Percentiles rank a stretch among this genome's conserved stretches.
Evolutionary conservation across 2,329 filamentous ascomycete genomes (phyloP).

Genomic region (Aspergillus fijiensis): DNA sequence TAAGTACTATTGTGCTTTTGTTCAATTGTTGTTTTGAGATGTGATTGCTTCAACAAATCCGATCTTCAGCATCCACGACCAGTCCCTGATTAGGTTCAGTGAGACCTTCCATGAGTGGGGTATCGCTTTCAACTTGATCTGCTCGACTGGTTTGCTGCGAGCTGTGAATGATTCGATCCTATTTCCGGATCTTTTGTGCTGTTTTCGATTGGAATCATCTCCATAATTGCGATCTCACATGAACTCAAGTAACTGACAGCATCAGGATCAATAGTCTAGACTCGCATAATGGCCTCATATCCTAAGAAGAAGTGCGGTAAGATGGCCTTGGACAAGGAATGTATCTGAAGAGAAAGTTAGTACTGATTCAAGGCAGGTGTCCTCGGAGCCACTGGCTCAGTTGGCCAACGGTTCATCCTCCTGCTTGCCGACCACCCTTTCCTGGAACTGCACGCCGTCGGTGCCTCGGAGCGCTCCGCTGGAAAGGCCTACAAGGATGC

Average conservation of each 20-base stretch:
- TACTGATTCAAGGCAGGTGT: conserved; percentile 56
- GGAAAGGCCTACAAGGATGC: conserved; percentile 95
- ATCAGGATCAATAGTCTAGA: neutral
- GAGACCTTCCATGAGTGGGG: too few relatives aligned
- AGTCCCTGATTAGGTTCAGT: too few relatives aligned
- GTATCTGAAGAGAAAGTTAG: neutral
- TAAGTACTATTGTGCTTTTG: conserved; percentile 18
- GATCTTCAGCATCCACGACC: too few relatives aligned
- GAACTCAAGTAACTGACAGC: neutral
- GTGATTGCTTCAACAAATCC: too few relatives aligned
- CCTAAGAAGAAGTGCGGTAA: conserved; percentile 44
- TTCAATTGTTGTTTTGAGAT: neutral
- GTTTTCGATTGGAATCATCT: too few relatives aligned
- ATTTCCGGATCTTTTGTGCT: too few relatives aligned
- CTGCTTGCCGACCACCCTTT: conserved; percentile 84
- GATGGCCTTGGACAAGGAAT: conserved; percentile 9
- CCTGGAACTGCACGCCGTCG: conserved; percentile 82
- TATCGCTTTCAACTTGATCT: too few relatives aligned
- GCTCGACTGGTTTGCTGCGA: too few relatives aligned
- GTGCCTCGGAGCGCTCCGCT: conserved; percentile 82
- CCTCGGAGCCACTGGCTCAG: conserved; percentile 87
- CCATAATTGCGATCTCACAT: too few relatives aligned
- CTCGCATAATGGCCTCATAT: conserved; percentile 31
- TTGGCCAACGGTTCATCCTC: conserved; percentile 93
- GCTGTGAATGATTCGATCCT: too few relatives aligned